phyloP scores from a whole-genome alignment of 164 flowering plant species.

The Brasenia schreberi region DNA sequence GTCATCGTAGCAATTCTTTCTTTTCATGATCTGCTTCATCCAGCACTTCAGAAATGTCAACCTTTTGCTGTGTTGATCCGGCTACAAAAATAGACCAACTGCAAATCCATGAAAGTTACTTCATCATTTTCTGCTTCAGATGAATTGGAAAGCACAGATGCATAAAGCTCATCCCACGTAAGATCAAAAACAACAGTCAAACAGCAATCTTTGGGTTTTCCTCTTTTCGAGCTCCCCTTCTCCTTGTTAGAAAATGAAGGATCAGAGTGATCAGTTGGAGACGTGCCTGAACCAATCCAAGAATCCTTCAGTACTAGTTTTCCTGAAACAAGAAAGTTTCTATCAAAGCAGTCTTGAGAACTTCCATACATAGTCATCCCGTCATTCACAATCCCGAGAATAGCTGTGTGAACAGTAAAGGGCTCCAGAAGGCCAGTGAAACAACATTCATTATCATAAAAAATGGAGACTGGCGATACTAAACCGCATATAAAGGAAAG shows the following conservation, averaged over 20 bases:
- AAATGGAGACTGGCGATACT: conserved; percentile 49
- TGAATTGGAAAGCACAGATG: conserved; percentile 26
- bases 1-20: background rate
- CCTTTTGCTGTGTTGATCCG: conserved; percentile 39
- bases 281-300: background rate
- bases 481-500: conserved; percentile 40
- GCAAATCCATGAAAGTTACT: conserved; percentile 27
- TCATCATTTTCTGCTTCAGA: background rate
- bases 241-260: background rate
- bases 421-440: conserved; percentile 57
- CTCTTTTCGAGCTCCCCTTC: background rate
- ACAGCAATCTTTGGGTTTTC: background rate
- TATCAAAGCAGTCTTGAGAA: conserved; percentile 4
- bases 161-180: conserved; percentile 54
- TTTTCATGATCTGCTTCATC: conserved; percentile 60
- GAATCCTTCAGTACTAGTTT: background rate
- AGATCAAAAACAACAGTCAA: conserved; percentile 14
- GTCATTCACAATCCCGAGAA: conserved; percentile 31
- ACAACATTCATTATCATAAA: conserved; percentile 25
- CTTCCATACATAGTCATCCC: conserved; percentile 2
- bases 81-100: conserved; percentile 37
- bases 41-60: conserved; percentile 79
- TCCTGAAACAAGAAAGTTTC: conserved; percentile 5
- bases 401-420: conserved; percentile 49
- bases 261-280: background rate